phyloP scores from a whole-genome alignment of 1,284 basidiomycete species.

The Exsudoporus floridanus region DNA sequence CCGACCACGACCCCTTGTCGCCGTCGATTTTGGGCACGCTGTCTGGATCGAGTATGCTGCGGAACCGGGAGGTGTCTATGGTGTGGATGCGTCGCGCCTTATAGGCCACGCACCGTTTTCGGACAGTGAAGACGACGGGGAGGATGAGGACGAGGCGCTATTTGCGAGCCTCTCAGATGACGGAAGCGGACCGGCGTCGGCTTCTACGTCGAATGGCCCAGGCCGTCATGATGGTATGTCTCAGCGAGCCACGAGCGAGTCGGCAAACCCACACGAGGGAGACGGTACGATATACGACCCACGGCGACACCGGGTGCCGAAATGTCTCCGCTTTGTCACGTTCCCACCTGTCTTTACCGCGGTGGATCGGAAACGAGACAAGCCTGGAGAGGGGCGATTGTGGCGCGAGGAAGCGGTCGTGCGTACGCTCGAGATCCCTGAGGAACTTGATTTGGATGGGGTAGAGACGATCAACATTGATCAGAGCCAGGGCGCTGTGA shows the following conservation, averaged over 20 bases:
- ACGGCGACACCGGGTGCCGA: conserved; percentile 39
- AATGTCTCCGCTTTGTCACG: conserved; percentile 63
- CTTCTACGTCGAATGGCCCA: conserved; percentile 2
- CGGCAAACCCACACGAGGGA: conserved; percentile 21
- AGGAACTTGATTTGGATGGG: conserved; percentile 57
- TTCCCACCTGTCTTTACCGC: conserved; percentile 55
- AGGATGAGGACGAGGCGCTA: conserved; percentile 17
- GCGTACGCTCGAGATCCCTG: conserved; percentile 59
- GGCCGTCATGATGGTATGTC: not conserved
- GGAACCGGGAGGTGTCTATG: conserved; percentile 33
- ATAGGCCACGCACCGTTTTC: conserved; percentile 13
- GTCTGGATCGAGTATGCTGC: conserved; percentile 67
- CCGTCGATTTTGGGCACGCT: conserved; percentile 77
- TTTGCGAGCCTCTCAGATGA: conserved; percentile 14
- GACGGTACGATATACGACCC: conserved; percentile 27
- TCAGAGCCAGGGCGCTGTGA: conserved; percentile 72
- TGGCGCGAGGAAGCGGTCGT: conserved; percentile 47
- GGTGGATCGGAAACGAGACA: conserved; percentile 30
- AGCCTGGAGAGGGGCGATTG: conserved; percentile 12
- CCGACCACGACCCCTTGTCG: conserved; percentile 63
- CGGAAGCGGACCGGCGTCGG: not conserved
- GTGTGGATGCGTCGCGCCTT: conserved; percentile 30
- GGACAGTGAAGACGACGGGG: conserved; percentile 27
- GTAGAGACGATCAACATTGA: conserved; percentile 78
- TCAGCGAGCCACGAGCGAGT: conserved; percentile 6